Conservation (phyloP, 73 alveolate genomes). For the Paramecium caudatum region DNA sequence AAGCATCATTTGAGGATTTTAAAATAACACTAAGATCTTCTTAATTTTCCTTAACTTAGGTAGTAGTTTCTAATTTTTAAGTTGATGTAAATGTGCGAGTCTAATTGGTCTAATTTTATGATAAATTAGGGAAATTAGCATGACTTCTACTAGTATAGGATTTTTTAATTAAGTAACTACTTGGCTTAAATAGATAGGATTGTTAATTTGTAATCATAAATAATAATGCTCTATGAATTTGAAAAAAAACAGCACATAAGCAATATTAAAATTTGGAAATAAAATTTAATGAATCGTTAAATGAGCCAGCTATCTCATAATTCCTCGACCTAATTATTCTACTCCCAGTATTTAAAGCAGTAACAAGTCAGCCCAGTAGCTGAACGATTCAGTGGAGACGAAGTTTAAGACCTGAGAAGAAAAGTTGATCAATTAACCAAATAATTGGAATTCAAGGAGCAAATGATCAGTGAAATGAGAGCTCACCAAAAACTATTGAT, state of each 20-base stretch:
- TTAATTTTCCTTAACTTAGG: too few species aligned
- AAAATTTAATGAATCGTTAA: slow-evolving; percentile 69
- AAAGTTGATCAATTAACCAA: slow-evolving; percentile 38
- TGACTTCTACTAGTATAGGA: not conserved
- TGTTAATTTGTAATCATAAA: too few species aligned
- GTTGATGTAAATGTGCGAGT: not conserved
- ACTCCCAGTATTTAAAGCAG: slow-evolving; percentile 52
- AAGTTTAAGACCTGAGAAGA: not conserved
- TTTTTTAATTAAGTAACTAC: not conserved
- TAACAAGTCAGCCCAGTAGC: slow-evolving; percentile 56
- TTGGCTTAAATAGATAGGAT: not conserved
- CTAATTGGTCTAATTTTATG: not conserved
- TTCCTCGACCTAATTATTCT: slow-evolving; percentile 45
- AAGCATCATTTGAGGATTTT: not conserved
- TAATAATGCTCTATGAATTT: too few species aligned
- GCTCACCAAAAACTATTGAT: not conserved
- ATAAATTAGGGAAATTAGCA: not conserved
- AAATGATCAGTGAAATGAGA: slow-evolving; percentile 55
- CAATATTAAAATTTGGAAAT: slow-evolving; percentile 3
- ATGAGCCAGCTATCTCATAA: slow-evolving; percentile 46
- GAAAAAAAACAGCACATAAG: too few species aligned
- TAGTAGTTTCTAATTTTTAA: too few species aligned
- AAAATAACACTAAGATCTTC: not conserved
- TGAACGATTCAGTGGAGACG: slow-evolving; percentile 63
- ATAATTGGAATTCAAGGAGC: slow-evolving; percentile 54